Base-by-base conservation (phyloP, 495 filamentous ascomycete genomes). In the Usnea hakonensis region DNA sequence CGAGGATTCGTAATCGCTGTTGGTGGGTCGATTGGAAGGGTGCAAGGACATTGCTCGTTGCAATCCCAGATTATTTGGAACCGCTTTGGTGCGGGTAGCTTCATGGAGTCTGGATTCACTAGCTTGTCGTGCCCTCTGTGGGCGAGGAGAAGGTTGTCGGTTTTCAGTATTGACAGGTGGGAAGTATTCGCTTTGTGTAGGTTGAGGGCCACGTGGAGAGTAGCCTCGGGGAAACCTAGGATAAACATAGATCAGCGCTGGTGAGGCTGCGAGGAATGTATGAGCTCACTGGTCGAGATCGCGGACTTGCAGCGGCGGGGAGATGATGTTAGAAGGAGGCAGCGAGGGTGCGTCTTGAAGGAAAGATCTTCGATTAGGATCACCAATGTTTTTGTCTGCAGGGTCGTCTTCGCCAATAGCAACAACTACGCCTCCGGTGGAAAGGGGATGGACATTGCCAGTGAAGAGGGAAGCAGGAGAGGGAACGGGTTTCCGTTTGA, bases 401-500 rank as follows among this genome's bases (percentile, higher is more conserved):
- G 55, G 57, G 36, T 63, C 56, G 30, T 70, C 66, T 40, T 70
- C 65, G 30, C 66, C 66, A 44, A 68, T 37, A 35, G 57, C 63
- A 17, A 68, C 58, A 26, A 70, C 40, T 21, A 58, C 50, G 44
- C 61, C 66, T 21, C 63, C 66, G 3, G 63, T 54, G 3, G 66
- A 68, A 32, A 67, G 44, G 32, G 61, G 50, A 36, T 55, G 66
- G 19, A 64, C 37, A 50, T 48, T 57, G 36, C 57, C 58, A 41
- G 48, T 55, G 36, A 52, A 43, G n/a, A 64, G 66, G 16, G 61
- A 64, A 30, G 55, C 40, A 23, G 61, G 62, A 16, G 57, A 57
- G 16, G 65, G 73, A 46, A 75, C 65, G 65, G 73, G 74, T 61
- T 75, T 75, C 21, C 73, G 65, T 56, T 70, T 71, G 33, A 75